A percentile compares a stretch with the other conserved stretches of the same genome.
phyloP scores from a whole-genome alignment of 2,329 filamentous ascomycete genomes.

The Pseudogymnoascus sp. region DNA sequence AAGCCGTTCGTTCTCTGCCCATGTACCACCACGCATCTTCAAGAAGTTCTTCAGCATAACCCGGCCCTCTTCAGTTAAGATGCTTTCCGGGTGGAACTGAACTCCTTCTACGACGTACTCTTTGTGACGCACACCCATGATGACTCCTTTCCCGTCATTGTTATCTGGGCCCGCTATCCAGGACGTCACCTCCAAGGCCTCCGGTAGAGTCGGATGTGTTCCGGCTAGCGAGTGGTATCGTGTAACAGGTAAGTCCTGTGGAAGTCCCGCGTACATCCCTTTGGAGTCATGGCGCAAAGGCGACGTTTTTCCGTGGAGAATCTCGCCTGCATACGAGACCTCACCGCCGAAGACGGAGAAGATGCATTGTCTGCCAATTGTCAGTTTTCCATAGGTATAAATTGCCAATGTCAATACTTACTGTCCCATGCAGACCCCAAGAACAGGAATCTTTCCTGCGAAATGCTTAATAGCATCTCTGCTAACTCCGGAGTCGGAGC shows the following conservation, averaged over 20 bases:
- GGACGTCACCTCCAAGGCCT: slow-evolving; percentile 81
- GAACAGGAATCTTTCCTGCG: slow-evolving; percentile 85
- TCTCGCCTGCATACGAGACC: slow-evolving; percentile 89
- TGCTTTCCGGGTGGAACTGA: slow-evolving; percentile 97
- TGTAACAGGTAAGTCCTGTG: slow-evolving; percentile 78
- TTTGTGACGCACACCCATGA: slow-evolving; percentile 96
- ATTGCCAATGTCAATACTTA: slow-evolving; percentile 37
- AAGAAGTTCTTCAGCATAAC: slow-evolving; percentile 91
- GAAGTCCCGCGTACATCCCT: slow-evolving; percentile 80
- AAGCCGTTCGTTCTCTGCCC: slow-evolving; percentile 68
- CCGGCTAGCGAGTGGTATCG: slow-evolving; percentile 95
- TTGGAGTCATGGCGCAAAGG: slow-evolving; percentile 80
- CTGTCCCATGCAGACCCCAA: slow-evolving; percentile 99
- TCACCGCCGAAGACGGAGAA: slow-evolving; percentile 88
- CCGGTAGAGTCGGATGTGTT: slow-evolving; percentile 77
- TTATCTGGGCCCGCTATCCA: slow-evolving; percentile 62
- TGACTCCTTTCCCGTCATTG: slow-evolving; percentile 74
- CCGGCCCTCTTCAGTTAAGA: slow-evolving; percentile 81
- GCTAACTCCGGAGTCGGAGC: slow-evolving; percentile 86
- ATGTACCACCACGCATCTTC: slow-evolving; percentile 79
- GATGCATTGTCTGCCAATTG: slow-evolving; percentile 69
- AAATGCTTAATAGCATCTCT: slow-evolving; percentile 88
- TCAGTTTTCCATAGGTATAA: slow-evolving; percentile 11
- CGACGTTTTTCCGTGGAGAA: slow-evolving; percentile 95
- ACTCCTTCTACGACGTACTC: slow-evolving; percentile 88